Base-by-base conservation (phyloP, 345 rosid species). In the Rhodomyrtus tomentosa region DNA sequence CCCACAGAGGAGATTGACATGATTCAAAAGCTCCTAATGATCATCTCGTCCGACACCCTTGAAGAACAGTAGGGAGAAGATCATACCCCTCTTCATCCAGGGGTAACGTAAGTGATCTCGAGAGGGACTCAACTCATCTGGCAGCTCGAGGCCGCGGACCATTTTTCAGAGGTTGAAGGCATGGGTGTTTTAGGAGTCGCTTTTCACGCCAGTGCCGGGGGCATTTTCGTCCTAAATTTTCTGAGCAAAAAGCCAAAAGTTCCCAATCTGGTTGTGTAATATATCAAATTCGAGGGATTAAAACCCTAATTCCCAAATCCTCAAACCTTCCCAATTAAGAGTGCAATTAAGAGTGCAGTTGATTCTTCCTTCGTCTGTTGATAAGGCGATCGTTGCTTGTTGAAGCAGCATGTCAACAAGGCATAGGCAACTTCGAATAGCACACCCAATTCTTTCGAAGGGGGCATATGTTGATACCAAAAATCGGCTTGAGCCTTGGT, bases 81-180 rank as follows among this genome's bases (percentile, higher is more conserved):
- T 15, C 49, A 56, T 27, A 38, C 68, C 38, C 62, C 68, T 74
- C 80, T 88, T 93, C 91, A 93, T 83, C 97, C 86, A 16, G 95
- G 95, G 55, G 81, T 85, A 18, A 93, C 87, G 48, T 90, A 89
- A 14, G 97, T 94, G 83, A 94, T 92, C 16, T 91, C 86, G 14
- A 50, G 86, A 7, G 94, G 93, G 58, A 87, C 89, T 42, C 91
- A 92, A 86, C 89, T 92, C 92, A 87, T 88, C 73, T 87, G 89
- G 51, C 86, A 53, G 86, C 82, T 73, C 53, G 89, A 3, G 89
- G 72, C 86, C 89, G 2, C 42, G 6, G 7, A 90, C 83, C n/a
- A 56, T 85, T 54, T 80, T 91, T 53, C 90, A 13, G 29, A 55
- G 62, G 62, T 25, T 55, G 62, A 55, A 55, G 62, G 42, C 45